A percentile compares a stretch with the other conserved stretches of the same genome.
Conservation (phyloP, 805 yeast species). For the Saccharomyces kudriavzevii region DNA sequence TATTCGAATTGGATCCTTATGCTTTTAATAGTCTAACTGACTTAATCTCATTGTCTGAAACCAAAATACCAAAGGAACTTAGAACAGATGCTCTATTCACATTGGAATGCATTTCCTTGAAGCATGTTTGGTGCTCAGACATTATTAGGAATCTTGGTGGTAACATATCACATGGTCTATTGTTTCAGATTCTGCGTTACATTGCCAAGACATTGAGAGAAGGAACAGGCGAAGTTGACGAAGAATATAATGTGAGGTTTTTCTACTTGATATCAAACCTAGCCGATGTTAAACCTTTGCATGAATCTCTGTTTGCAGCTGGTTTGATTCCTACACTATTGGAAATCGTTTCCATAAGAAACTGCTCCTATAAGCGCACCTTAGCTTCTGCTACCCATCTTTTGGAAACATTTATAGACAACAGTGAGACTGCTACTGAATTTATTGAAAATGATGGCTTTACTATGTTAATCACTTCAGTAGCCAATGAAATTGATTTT, state of each 20-base stretch:
- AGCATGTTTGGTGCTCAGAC: constrained; percentile 66
- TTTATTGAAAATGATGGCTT: constrained; percentile 67
- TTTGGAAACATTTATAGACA: constrained; percentile 38
- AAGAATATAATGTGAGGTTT: constrained; percentile 41
- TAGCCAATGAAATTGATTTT: constrained; percentile 56
- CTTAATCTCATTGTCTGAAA: constrained; percentile 57
- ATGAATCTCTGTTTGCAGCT: constrained; percentile 56
- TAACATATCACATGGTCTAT: constrained; percentile 74
- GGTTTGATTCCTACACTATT: constrained; percentile 64
- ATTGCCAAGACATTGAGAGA: constrained; percentile 45
- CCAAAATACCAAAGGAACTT: constrained; percentile 43
- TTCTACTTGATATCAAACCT: constrained; percentile 59
- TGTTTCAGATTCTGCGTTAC: constrained; percentile 62
- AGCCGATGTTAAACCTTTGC: constrained; percentile 46
- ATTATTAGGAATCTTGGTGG: constrained; percentile 73
- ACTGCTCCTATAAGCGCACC: constrained; percentile 46
- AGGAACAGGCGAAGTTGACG: constrained; percentile 35
- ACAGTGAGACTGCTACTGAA: constrained; percentile 46
- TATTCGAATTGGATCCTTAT: constrained; percentile 68
- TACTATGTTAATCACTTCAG: constrained; percentile 46
- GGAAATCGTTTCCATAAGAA: constrained; percentile 47
- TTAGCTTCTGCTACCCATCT: constrained; percentile 58
- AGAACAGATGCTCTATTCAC: constrained; percentile 57
- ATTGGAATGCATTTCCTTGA: constrained; percentile 59
- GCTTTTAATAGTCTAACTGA: constrained; percentile 63